Conservation (phyloP, 257 asterid species). For the Rehmannia glutinosa region DNA sequence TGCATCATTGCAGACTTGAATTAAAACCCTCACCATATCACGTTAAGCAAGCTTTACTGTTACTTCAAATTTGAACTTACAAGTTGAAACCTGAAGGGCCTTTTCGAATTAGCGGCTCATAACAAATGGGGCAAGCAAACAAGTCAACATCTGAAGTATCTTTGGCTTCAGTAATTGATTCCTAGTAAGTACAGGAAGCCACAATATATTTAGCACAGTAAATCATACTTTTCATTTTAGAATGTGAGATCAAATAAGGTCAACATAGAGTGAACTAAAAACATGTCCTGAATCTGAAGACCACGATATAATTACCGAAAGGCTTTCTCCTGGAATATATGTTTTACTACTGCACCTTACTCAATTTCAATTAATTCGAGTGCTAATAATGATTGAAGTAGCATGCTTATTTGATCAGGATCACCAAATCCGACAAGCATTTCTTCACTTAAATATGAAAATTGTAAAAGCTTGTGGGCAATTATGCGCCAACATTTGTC, state of each 20-base stretch:
- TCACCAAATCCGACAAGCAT: too few relatives aligned
- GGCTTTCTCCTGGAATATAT: too few relatives aligned
- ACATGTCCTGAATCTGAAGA: too few relatives aligned
- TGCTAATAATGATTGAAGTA: too few relatives aligned
- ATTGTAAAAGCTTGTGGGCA: too few relatives aligned
- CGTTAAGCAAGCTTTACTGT: neutral
- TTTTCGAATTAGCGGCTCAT: slow-evolving; percentile 76
- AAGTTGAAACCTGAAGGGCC: slow-evolving; percentile 94
- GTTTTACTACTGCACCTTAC: too few relatives aligned
- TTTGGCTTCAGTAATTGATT: slow-evolving; percentile 30
- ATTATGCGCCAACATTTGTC: too few relatives aligned
- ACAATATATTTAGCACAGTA: neutral
- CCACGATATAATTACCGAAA: too few relatives aligned
- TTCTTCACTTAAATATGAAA: too few relatives aligned
- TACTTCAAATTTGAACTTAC: slow-evolving; percentile 41
- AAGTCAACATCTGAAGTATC: slow-evolving; percentile 47
- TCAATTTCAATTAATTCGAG: too few relatives aligned
- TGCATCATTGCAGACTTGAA: slow-evolving; percentile 28
- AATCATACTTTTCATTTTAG: neutral
- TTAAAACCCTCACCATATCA: slow-evolving; percentile 2
- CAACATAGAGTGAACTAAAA: neutral
- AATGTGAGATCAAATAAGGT: slow-evolving; percentile 5
- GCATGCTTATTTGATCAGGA: too few relatives aligned
- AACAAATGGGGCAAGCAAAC: slow-evolving; percentile 90
- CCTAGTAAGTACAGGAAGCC: slow-evolving; percentile 36